Evolutionary conservation across 192 early-diverging fungal genomes (phyloP).

Genomic region (Mortierella antarctica): DNA sequence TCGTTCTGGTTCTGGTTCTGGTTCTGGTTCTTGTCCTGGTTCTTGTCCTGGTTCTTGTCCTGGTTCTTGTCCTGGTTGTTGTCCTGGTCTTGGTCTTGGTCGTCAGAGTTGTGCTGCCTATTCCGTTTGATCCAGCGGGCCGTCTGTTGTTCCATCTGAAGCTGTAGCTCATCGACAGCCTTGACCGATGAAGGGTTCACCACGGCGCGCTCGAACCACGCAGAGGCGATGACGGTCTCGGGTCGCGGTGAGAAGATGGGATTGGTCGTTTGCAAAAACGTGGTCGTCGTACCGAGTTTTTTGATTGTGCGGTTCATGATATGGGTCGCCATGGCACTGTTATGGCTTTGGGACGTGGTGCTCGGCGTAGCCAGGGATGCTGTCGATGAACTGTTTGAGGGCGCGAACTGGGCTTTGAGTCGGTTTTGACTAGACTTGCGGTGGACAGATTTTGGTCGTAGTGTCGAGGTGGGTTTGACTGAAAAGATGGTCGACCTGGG

Average conservation of each 20-base stretch:
- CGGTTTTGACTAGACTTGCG: constrained; percentile 3
- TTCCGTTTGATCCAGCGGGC: neutral
- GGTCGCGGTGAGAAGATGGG: constrained; percentile 55
- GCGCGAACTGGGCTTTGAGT: neutral
- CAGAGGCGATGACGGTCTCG: constrained; percentile 46
- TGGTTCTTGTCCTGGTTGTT: neutral
- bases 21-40: neutral
- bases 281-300: constrained; percentile 8
- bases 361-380: neutral
- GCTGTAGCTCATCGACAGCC: constrained; percentile 59
- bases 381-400: neutral
- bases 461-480: neutral
- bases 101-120: neutral
- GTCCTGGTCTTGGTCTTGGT: neutral
- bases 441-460: neutral
- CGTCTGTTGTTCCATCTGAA: constrained; percentile 31
- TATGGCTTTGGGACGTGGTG: constrained; percentile 11
- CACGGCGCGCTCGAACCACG: constrained; percentile 64
- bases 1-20: neutral
- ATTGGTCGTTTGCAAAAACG: constrained; percentile 70
- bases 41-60: neutral
- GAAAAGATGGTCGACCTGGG: constrained; percentile 8
- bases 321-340: constrained; percentile 58
- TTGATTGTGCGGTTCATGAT: constrained; percentile 54
- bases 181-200: constrained; percentile 61